Base-by-base conservation (phyloP, 352 stramenopile genomes). In the Globisporangium echinulatum region DNA sequence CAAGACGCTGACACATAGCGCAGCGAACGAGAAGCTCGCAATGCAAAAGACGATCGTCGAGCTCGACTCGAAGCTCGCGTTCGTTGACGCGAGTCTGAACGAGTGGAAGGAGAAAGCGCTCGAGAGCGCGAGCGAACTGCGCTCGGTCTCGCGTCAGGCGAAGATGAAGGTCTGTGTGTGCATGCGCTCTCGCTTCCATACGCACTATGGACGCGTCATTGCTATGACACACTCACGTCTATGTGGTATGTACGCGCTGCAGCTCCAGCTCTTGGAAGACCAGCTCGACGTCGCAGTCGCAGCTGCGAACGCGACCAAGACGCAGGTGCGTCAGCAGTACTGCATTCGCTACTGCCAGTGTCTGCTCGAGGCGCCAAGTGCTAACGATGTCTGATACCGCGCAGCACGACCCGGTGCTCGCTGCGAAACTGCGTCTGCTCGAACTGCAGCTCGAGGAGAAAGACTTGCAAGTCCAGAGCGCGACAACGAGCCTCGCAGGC, bases 61-160 rank as follows among this genome's bases (percentile, higher is more conserved):
- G 58, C 61, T 88, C 53, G 79, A 90, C 52, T 77, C 82, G 4
- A 78, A 88, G 58, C 50, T 94, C 44, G 64, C 77, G 42, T 78
- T 91, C 53, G 75, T 90, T 0, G 78, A 90, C 52, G 67, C 66
- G 11, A 82, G 72, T 43, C 63, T 92, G 54, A 74, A 72, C 44
- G 79, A 90, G 56, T 91, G 82, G 79, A 82, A 81, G 46, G 82
- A 90, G 49, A 81, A 88, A 49, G 80, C 80, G 3, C 49, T 90
- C 10, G 85, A 92, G 49, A 64, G 64, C 14, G 70, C 53, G 36
- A 83, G 63, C 37, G 66, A 90, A 53, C 54, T 89, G 17, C 75
- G 75, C 4, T 62, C 69, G 1, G 52, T 70, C 17, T 72, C 63
- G 43, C 64, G 71, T 9, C 70, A 86, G 65, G 78, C 75, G 10